Evolutionary conservation across 2,329 filamentous ascomycete genomes (phyloP).

Genomic region (Diaporthe eres): DNA sequence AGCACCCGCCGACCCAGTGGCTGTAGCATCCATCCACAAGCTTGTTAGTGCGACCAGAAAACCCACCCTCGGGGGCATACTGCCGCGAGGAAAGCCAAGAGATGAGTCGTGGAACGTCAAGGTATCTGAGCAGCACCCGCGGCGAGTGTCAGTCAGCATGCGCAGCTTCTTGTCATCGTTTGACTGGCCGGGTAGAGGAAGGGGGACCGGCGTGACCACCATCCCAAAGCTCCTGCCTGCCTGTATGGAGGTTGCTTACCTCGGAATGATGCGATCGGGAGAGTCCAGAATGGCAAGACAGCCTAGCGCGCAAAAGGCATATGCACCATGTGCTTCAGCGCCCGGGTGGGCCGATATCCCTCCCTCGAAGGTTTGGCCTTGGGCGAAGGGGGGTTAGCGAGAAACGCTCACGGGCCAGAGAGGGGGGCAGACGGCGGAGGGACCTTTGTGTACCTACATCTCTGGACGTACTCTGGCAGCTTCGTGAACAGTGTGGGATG

Average conservation of each 20-base stretch:
- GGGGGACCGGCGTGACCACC: conserved; percentile 34
- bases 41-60: conserved; percentile 96
- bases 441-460: conserved; percentile 72
- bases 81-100: conserved; percentile 93
- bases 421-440: conserved; percentile 30
- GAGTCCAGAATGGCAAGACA: conserved; percentile 88
- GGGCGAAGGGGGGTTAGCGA: conserved; percentile 44
- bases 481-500: conserved; percentile 76
- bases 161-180: conserved; percentile 54
- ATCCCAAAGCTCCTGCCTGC: conserved; percentile 32
- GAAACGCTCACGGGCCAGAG: conserved; percentile 27
- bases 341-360: conserved; percentile 89
- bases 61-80: conserved; percentile 91
- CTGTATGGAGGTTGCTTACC: conserved; percentile 63
- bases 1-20: conserved; percentile 97
- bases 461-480: conserved; percentile 83
- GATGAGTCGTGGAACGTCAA: conserved; percentile 83
- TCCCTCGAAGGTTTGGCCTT: conserved; percentile 94
- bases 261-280: conserved; percentile 80
- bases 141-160: conserved; percentile 51
- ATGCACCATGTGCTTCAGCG: conserved; percentile 94
- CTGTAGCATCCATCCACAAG: conserved; percentile 98
- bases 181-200: conserved; percentile 50
- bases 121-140: conserved; percentile 66
- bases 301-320: conserved; percentile 93